A percentile compares a stretch with the other conserved stretches of the same genome.
Evolutionary conservation across 768 basidiomycete genomes (phyloP).

Genomic region (Boletus bicolor): DNA sequence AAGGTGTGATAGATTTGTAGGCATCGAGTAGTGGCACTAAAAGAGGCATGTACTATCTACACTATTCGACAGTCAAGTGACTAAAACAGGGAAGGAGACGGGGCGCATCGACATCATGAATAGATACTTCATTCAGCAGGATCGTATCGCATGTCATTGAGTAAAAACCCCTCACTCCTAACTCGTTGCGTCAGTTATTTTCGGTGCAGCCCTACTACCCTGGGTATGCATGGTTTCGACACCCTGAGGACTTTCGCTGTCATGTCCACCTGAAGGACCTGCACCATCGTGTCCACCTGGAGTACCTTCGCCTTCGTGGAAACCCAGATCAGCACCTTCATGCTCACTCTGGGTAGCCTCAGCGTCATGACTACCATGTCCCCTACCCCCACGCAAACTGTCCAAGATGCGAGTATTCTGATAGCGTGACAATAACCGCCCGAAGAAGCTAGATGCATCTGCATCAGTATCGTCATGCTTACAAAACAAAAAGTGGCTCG

Average conservation of each 20-base stretch:
- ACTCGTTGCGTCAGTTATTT: background rate
- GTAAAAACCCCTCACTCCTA: background rate
- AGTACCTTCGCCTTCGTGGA: background rate
- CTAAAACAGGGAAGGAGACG: background rate
- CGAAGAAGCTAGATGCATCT: background rate
- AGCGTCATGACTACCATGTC: background rate
- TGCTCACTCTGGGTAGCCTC: no score
- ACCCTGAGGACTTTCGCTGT: background rate
- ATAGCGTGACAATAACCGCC: background rate
- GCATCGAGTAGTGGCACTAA: background rate
- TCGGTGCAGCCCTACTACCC: background rate
- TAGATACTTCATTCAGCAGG: background rate
- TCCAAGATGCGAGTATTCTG: constrained; percentile 6
- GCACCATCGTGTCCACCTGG: background rate
- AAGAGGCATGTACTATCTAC: background rate
- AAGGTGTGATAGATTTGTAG: background rate
- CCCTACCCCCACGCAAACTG: background rate
- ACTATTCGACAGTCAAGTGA: background rate
- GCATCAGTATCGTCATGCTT: background rate
- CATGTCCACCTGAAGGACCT: background rate
- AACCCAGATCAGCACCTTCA: background rate
- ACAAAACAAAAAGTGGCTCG: background rate
- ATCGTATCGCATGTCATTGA: background rate
- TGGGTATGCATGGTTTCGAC: no score
- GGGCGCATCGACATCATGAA: background rate